phyloP scores from a whole-genome alignment of 257 asterid genomes.

The Mentha longifolia region DNA sequence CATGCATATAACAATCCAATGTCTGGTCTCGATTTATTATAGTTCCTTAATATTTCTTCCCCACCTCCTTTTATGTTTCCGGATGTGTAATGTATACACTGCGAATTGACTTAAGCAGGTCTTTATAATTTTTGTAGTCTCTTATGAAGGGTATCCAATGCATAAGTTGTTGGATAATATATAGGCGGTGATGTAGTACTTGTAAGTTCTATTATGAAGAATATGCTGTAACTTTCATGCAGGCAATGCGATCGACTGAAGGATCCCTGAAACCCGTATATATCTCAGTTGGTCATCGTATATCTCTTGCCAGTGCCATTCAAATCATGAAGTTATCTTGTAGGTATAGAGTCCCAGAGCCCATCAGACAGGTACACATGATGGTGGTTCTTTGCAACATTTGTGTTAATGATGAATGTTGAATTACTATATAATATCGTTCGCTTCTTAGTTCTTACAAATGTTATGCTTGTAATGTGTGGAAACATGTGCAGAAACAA shows the following conservation, averaged over 20 bases:
- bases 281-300: slow-evolving; percentile 81
- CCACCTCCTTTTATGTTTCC: too few relatives aligned
- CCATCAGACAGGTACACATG: slow-evolving; percentile 74
- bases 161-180: not conserved
- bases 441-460: too few relatives aligned
- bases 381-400: not conserved
- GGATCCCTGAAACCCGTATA: slow-evolving; percentile 77
- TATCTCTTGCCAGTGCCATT: slow-evolving; percentile 69
- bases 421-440: not conserved
- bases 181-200: not conserved
- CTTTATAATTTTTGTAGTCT: too few relatives aligned
- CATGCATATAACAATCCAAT: too few relatives aligned
- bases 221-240: slow-evolving; percentile 31
- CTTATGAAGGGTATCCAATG: too few relatives aligned
- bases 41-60: too few relatives aligned
- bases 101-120: too few relatives aligned
- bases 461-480: too few relatives aligned
- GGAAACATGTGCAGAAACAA: too few relatives aligned
- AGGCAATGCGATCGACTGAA: slow-evolving; percentile 75
- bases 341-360: slow-evolving; percentile 85
- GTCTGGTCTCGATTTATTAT: too few relatives aligned
- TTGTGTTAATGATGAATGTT: slow-evolving; percentile 14
- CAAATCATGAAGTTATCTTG: slow-evolving; percentile 63
- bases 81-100: too few relatives aligned
- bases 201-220: slow-evolving; percentile 7